Evolutionary conservation across 257 asterid genomes (phyloP).

Genomic region (Scutellaria galericulata): DNA sequence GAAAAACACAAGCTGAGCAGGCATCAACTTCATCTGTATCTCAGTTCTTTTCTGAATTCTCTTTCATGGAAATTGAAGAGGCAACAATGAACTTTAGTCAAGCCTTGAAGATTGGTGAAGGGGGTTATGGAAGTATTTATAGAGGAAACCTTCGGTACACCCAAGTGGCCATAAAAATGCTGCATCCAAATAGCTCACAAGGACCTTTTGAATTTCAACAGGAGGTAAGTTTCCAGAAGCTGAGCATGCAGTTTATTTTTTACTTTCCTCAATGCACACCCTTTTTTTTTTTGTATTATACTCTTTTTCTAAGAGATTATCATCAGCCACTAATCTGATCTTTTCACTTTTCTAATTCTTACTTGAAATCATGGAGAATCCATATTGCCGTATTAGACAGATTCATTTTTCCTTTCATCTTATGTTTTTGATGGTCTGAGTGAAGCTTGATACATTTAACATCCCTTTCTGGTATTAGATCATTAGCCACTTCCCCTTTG

Average conservation of each 20-base stretch:
- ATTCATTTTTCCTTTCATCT: neutral
- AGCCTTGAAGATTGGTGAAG: constrained; percentile 77
- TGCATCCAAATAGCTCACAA: constrained; percentile 71
- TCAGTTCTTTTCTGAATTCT: constrained; percentile 71
- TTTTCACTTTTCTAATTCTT: neutral
- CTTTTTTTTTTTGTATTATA: too few relatives aligned
- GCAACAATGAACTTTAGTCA: constrained; percentile 72
- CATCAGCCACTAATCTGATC: neutral
- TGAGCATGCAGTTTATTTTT: neutral
- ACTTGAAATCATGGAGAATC: neutral
- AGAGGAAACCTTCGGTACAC: constrained; percentile 77
- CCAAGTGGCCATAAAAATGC: constrained; percentile 80
- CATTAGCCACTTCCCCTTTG: neutral
- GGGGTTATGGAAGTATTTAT: constrained; percentile 83
- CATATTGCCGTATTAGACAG: neutral
- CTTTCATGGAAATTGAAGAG: constrained; percentile 72
- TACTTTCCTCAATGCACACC: too few relatives aligned
- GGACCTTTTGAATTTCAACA: constrained; percentile 84
- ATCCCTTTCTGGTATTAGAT: neutral
- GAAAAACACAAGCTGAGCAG: constrained; percentile 54
- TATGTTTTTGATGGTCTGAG: neutral
- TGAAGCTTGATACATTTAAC: neutral
- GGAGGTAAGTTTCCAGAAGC: constrained; percentile 58
- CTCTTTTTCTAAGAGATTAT: too few relatives aligned
- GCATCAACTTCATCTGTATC: constrained; percentile 56